Evolutionary conservation across 1,284 basidiomycete genomes (phyloP).

Genomic region (Cutaneotrichosporon cutaneum): DNA sequence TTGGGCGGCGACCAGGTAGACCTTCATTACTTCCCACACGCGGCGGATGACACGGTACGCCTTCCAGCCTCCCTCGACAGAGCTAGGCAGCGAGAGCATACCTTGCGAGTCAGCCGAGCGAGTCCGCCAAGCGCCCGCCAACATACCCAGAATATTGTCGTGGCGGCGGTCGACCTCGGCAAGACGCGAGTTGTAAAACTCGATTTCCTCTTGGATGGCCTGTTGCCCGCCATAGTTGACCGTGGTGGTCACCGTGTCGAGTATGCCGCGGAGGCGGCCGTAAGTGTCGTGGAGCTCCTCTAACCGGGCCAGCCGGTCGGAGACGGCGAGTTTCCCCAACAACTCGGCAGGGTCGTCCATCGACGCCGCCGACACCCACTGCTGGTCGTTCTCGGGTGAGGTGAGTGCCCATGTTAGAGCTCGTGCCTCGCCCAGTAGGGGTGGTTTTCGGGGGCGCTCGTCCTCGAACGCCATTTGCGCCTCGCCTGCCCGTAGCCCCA

Average conservation of each 20-base stretch:
- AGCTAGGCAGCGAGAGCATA: constrained; percentile 20
- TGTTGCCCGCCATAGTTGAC: constrained; percentile 31
- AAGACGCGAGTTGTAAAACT: constrained; percentile 29
- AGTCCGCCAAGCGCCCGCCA: background rate
- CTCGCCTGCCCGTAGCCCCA: constrained; percentile 22
- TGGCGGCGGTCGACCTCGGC: constrained; percentile 35
- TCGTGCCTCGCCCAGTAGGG: constrained; percentile 26
- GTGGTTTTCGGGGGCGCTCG: constrained; percentile 22
- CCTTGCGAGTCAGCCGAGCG: constrained; percentile 14
- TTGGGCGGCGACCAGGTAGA: constrained; percentile 35
- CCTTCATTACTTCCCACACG: constrained; percentile 37
- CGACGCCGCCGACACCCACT: constrained; percentile 26
- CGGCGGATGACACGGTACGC: constrained; percentile 40
- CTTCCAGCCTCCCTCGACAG: constrained; percentile 30
- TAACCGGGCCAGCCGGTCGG: constrained; percentile 38
- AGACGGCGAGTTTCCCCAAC: constrained; percentile 37
- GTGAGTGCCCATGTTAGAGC: constrained; percentile 5
- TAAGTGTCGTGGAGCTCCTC: constrained; percentile 38
- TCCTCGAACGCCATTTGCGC: constrained; percentile 24
- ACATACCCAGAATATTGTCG: constrained; percentile 38
- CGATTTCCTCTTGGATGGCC: constrained; percentile 35
- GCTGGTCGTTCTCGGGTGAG: constrained; percentile 33
- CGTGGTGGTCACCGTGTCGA: constrained; percentile 33
- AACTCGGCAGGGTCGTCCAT: constrained; percentile 27
- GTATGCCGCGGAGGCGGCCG: constrained; percentile 25